Evolutionary conservation across 176 grass and related monocot species (phyloP).

Genomic region (Sorghum bicolor): DNA sequence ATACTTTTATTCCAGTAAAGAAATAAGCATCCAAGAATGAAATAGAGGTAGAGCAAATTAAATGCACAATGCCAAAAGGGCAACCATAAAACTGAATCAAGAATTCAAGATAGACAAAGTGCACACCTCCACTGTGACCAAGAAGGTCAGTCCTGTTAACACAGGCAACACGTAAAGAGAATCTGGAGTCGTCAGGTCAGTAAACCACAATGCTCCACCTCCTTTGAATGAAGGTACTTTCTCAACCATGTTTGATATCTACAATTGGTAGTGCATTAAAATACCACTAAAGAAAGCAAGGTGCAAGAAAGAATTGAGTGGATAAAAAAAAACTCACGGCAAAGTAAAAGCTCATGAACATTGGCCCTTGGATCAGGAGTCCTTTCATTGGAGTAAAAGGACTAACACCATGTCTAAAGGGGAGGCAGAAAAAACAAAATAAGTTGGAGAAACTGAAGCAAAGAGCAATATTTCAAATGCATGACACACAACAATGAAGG

Average conservation of each 20-base stretch:
- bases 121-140: slow-evolving; percentile 82
- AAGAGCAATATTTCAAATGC: slow-evolving; percentile 19
- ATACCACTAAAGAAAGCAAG: not conserved
- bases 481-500: slow-evolving; percentile 11
- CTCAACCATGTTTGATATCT: slow-evolving; percentile 92
- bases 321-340: slow-evolving; percentile 59
- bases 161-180: slow-evolving; percentile 66
- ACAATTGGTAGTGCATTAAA: slow-evolving; percentile 11
- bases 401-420: slow-evolving; percentile 73
- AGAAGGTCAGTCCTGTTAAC: slow-evolving; percentile 64
- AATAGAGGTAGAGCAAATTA: not conserved
- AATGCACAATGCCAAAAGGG: not conserved
- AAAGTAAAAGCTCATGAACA: slow-evolving; percentile 95
- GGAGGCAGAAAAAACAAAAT: slow-evolving; percentile 19
- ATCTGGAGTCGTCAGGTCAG: slow-evolving; percentile 87
- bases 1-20: not conserved
- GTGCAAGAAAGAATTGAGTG: slow-evolving; percentile 8
- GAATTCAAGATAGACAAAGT: slow-evolving; percentile 19
- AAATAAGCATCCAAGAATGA: slow-evolving; percentile 16
- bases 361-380: slow-evolving; percentile 68
- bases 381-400: slow-evolving; percentile 82
- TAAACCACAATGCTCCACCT: slow-evolving; percentile 91
- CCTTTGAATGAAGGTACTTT: slow-evolving; percentile 92
- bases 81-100: not conserved
- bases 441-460: slow-evolving; percentile 11